These are phyloP conservation scores for Ilyonectria sp. DNA, from an alignment of 2,329 filamentous ascomycete genomes.

Conservation along the genomic window DNA sequence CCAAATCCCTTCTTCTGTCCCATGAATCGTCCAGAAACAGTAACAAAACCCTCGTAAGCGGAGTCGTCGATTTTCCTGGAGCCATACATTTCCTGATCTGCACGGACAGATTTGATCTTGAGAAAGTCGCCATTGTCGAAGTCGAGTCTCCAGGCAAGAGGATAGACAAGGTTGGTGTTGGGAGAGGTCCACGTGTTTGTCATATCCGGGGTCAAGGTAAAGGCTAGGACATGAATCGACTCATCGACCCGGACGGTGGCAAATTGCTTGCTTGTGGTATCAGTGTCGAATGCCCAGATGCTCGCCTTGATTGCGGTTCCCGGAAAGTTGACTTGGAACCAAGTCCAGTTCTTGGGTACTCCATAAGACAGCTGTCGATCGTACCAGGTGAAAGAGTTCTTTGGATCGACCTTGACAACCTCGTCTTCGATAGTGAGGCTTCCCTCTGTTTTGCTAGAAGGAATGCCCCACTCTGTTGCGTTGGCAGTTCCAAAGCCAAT, in stretches of 20 bases:
- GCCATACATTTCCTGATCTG: background rate
- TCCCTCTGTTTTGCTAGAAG: background rate
- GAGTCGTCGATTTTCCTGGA: background rate
- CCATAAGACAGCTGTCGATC: background rate
- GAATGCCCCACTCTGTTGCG: background rate
- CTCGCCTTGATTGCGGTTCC: background rate
- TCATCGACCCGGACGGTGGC: background rate
- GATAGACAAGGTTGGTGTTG: background rate
- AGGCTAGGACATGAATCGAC: background rate
- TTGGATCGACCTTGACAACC: background rate
- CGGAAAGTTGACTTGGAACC: background rate
- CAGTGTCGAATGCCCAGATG: background rate
- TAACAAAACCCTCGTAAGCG: slow-evolving; percentile 3
- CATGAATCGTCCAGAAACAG: background rate
- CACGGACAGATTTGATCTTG: background rate
- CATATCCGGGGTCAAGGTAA: background rate
- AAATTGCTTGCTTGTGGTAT: background rate
- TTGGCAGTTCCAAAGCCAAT: background rate
- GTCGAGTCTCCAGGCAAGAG: background rate
- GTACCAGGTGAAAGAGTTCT: background rate
- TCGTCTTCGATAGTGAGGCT: background rate
- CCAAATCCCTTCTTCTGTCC: slow-evolving; percentile 1
- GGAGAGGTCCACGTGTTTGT: background rate
- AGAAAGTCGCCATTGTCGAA: background rate
- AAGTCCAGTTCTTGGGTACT: background rate